Percentiles rank a stretch among this genome's conserved stretches.
Evolutionary conservation across 306 rosid species (phyloP).

Genomic region (Dryas drummondii): DNA sequence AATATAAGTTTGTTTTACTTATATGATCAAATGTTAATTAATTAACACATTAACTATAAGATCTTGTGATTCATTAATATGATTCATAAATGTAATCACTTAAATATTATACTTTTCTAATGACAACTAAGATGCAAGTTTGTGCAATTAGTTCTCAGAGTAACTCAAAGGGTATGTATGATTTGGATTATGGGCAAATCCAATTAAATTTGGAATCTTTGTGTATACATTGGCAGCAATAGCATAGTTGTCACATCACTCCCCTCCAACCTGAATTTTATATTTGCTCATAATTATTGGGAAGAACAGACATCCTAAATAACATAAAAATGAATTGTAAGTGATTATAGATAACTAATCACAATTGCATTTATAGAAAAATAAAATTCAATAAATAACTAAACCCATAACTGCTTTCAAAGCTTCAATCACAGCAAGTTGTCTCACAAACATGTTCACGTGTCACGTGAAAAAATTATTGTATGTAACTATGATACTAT

Average conservation of each 20-base stretch:
- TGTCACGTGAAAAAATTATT: too few species aligned
- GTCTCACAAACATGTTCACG: not conserved
- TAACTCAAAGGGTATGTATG: not conserved
- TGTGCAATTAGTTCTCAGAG: slow-evolving; percentile 1
- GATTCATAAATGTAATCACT: too few species aligned
- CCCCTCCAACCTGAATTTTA: not conserved
- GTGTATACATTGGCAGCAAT: not conserved
- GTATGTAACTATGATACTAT: too few species aligned
- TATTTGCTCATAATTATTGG: not conserved
- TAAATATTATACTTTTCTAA: too few species aligned
- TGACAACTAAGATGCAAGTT: too few species aligned
- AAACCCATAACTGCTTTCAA: not conserved
- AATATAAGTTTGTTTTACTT: too few species aligned
- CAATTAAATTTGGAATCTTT: slow-evolving; percentile 11
- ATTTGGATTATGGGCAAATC: slow-evolving; percentile 9
- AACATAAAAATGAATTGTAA: not conserved
- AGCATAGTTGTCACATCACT: not conserved
- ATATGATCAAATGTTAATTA: too few species aligned
- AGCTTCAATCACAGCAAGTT: not conserved
- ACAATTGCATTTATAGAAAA: too few species aligned
- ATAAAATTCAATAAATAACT: not conserved
- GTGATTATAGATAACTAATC: too few species aligned
- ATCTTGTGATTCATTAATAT: too few species aligned
- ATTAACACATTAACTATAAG: too few species aligned
- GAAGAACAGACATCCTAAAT: not conserved